Evolutionary conservation across 139 green algal genomes (phyloP).

Genomic region (Coelastrella sp.): DNA sequence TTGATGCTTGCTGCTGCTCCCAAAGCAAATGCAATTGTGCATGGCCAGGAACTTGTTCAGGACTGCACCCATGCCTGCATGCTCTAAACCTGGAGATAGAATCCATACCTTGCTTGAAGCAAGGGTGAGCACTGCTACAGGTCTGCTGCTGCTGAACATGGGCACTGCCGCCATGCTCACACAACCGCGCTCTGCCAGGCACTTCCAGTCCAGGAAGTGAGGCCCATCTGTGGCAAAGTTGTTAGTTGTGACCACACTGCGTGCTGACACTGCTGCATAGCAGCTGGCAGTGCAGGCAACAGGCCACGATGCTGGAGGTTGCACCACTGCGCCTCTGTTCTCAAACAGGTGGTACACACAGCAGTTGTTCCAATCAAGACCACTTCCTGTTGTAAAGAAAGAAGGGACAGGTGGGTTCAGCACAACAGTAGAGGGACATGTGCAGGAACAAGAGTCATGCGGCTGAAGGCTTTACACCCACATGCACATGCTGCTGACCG

Average conservation of each 20-base stretch:
- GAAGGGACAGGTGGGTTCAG: neutral
- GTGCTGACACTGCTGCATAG: conserved; percentile 49
- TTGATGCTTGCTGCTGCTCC: no score
- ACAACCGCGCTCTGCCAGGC: conserved; percentile 54
- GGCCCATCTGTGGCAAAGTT: conserved; percentile 60
- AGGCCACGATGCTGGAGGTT: conserved; percentile 47
- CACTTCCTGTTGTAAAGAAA: conserved; percentile 28
- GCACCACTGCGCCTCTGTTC: conserved; percentile 47
- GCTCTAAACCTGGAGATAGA: no score
- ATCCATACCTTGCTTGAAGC: conserved; percentile 52
- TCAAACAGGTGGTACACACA: conserved; percentile 45
- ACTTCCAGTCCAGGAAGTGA: conserved; percentile 69
- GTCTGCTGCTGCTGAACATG: conserved; percentile 57
- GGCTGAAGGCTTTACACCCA: neutral
- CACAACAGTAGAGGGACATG: neutral
- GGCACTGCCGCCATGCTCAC: conserved; percentile 66
- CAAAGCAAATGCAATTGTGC: no score
- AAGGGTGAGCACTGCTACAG: conserved; percentile 66
- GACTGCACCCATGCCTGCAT: no score
- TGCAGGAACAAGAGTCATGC: neutral
- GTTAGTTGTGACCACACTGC: conserved; percentile 50
- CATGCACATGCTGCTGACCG: no score
- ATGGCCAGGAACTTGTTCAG: no score
- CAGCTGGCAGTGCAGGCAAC: conserved; percentile 66
- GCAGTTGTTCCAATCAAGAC: conserved; percentile 56